Evolutionary conservation across 2,329 filamentous ascomycete genomes (phyloP).

Genomic region (Diaporthe vexans): DNA sequence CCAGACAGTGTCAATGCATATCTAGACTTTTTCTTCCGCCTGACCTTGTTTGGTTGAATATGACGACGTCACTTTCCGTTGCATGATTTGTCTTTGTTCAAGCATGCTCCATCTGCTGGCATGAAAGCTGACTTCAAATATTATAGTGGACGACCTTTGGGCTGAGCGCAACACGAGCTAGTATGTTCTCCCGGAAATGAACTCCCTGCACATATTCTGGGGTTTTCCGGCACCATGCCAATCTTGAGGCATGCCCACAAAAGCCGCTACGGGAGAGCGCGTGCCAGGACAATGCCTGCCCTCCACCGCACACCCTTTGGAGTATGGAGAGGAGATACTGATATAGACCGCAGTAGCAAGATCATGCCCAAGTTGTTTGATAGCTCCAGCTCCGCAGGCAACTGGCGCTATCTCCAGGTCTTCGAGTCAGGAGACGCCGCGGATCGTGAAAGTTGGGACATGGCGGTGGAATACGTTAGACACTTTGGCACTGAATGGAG

Average conservation of each 20-base stretch:
- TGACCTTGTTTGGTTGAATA: neutral
- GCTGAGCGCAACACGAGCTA: slow-evolving; percentile 37
- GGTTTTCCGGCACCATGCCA: neutral
- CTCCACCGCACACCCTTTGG: neutral
- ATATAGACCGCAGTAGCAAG: slow-evolving; percentile 47
- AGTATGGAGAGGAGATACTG: neutral
- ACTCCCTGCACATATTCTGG: neutral
- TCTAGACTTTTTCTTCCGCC: neutral
- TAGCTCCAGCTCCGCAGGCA: slow-evolving; percentile 43
- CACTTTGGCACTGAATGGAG: slow-evolving; percentile 55
- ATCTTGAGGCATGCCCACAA: neutral
- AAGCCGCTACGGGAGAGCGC: too few species aligned
- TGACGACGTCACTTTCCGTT: too few species aligned
- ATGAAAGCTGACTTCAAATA: neutral
- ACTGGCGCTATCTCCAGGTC: slow-evolving; percentile 59
- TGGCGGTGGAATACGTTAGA: slow-evolving; percentile 58
- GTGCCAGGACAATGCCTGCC: neutral
- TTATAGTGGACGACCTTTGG: slow-evolving; percentile 29
- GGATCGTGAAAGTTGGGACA: slow-evolving; percentile 61
- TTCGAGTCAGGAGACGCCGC: slow-evolving; percentile 66
- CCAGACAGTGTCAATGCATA: neutral
- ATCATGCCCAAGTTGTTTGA: slow-evolving; percentile 59
- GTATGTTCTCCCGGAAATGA: slow-evolving; percentile 1
- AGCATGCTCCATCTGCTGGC: neutral
- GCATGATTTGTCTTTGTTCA: neutral